These are phyloP conservation scores for Epichloe gansuensis DNA, from an alignment of 2,329 filamentous ascomycete species.

Conservation along the genomic window DNA sequence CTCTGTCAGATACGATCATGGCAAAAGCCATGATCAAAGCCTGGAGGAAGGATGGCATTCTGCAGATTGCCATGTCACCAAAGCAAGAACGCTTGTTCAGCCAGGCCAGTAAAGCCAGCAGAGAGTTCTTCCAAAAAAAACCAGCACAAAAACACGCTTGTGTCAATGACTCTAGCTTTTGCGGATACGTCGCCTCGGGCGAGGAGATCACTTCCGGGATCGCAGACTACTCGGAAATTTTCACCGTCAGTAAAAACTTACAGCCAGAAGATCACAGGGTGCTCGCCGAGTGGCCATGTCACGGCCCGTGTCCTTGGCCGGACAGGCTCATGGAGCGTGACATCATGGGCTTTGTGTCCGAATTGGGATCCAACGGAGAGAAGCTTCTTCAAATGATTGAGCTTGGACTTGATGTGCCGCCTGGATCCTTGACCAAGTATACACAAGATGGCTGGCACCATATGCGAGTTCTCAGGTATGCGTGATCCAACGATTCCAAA, in stretches of 20 bases:
- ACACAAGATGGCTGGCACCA: conserved; percentile 39
- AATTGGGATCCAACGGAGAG: conserved; percentile 28
- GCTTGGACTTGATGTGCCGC: conserved; percentile 27
- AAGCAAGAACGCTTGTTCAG: conserved; percentile 23
- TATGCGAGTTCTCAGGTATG: conserved; percentile 31
- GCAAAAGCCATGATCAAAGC: conserved; percentile 28
- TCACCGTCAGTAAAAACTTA: conserved; percentile 38
- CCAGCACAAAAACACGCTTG: conserved; percentile 27
- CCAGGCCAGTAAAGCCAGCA: conserved; percentile 23
- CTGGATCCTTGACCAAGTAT: conserved; percentile 26
- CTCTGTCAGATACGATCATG: conserved; percentile 20
- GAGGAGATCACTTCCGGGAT: conserved; percentile 36
- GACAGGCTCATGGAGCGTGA: conserved; percentile 25
- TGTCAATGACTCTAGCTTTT: conserved; percentile 31
- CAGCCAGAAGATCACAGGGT: conserved; percentile 25
- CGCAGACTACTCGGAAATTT: conserved; percentile 39
- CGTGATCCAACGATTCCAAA: not conserved
- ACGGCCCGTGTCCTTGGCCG: conserved; percentile 36
- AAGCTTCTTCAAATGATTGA: conserved; percentile 33
- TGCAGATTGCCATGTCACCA: conserved; percentile 29
- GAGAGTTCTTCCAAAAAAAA: conserved; percentile 25
- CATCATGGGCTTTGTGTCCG: conserved; percentile 28
- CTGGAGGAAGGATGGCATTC: conserved; percentile 32
- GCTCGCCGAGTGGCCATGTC: conserved; percentile 31
- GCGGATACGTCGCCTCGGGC: conserved; percentile 36